Conservation (phyloP, 495 filamentous ascomycete genomes). For the Tetracladium setigerum region DNA sequence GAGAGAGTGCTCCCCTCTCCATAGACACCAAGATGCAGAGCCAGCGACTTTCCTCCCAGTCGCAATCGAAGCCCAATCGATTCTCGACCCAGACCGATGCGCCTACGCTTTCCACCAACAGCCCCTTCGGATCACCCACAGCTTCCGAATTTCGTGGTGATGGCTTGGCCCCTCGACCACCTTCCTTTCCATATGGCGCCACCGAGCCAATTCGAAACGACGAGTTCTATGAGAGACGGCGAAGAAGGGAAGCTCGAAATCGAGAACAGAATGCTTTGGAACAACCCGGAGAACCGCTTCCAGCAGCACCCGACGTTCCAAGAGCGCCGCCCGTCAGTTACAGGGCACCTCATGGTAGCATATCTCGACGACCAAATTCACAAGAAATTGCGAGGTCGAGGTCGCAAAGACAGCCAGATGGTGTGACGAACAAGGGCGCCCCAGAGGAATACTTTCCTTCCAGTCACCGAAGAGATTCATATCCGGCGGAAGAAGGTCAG, state of each 20-base stretch:
- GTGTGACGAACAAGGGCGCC: slow-evolving; percentile 13
- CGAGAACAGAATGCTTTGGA: slow-evolving; percentile 24
- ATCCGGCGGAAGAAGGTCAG: neutral
- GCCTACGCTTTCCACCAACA: slow-evolving; percentile 41
- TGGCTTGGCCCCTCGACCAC: slow-evolving; percentile 41
- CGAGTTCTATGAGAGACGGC: slow-evolving; percentile 33
- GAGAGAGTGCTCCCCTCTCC: slow-evolving; percentile 29
- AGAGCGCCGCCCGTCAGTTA: slow-evolving; percentile 49
- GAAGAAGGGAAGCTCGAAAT: slow-evolving; percentile 28
- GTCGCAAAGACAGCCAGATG: slow-evolving; percentile 29
- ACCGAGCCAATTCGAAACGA: slow-evolving; percentile 24
- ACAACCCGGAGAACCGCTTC: slow-evolving; percentile 31
- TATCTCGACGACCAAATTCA: slow-evolving; percentile 26
- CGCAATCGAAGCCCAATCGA: slow-evolving; percentile 22
- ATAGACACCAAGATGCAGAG: slow-evolving; percentile 27
- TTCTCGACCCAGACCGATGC: slow-evolving; percentile 22
- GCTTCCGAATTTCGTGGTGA: slow-evolving; percentile 36
- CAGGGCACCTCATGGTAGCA: slow-evolving; percentile 37
- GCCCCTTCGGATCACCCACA: slow-evolving; percentile 42
- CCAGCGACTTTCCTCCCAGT: slow-evolving; percentile 27
- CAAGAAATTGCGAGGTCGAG: slow-evolving; percentile 17
- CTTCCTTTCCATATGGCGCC: slow-evolving; percentile 35
- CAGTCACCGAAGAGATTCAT: slow-evolving; percentile 1
- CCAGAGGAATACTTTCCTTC: slow-evolving; percentile 15
- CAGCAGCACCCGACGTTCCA: slow-evolving; percentile 52